Conservation (phyloP, 345 rosid genomes). For the Viola odorata region DNA sequence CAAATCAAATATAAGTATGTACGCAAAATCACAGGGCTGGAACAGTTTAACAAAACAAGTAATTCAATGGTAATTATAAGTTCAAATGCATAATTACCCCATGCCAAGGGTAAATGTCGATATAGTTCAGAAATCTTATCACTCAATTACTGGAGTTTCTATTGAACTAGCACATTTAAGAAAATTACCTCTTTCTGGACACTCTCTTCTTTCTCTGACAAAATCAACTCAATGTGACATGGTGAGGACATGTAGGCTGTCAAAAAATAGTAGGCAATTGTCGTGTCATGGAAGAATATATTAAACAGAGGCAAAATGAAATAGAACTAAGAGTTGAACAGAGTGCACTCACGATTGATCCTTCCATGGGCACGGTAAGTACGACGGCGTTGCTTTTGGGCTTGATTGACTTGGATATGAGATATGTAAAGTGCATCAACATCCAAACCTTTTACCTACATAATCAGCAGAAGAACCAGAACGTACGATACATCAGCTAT, state of each 20-base stretch:
- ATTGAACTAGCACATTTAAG: not conserved
- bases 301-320: not conserved
- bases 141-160: not conserved
- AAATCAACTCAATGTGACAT: constrained; percentile 58
- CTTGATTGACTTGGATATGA: constrained; percentile 76
- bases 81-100: not conserved
- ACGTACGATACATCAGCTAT: not conserved
- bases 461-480: not conserved
- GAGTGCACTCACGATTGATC: constrained; percentile 52
- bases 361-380: constrained; percentile 80
- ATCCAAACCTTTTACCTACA: constrained; percentile 70
- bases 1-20: not conserved
- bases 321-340: not conserved
- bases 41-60: not conserved
- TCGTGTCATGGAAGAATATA: not conserved
- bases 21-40: not conserved
- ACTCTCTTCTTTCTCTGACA: constrained; percentile 68
- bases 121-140: too few species aligned
- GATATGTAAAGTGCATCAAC: constrained; percentile 58
- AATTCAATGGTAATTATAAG: not conserved
- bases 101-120: not conserved
- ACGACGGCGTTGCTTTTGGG: constrained; percentile 68
- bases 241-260: constrained; percentile 80
- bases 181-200: constrained; percentile 55
- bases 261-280: constrained; percentile 1